A percentile compares a stretch with the other conserved stretches of the same genome.
Evolutionary conservation across 768 basidiomycete species (phyloP).

Genomic region (Boletus sp.): DNA sequence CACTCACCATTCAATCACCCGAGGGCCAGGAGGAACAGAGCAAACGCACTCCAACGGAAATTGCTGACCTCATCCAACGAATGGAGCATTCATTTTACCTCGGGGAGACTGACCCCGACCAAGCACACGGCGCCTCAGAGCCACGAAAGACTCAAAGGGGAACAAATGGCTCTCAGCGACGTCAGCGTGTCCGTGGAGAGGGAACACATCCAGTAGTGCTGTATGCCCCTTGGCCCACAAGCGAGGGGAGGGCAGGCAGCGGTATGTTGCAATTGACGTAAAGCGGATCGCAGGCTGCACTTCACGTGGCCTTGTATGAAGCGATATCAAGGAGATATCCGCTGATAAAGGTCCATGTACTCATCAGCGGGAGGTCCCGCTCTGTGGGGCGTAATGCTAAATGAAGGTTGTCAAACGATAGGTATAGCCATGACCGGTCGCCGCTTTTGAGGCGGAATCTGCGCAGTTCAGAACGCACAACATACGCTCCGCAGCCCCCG

Average conservation of each 20-base stretch:
- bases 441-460: neutral
- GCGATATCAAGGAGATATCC: slow-evolving; percentile 27
- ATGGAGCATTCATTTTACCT: slow-evolving; percentile 20
- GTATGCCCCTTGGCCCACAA: slow-evolving; percentile 28
- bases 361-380: neutral
- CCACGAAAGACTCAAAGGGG: slow-evolving; percentile 12
- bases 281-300: slow-evolving; percentile 20
- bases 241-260: slow-evolving; percentile 29
- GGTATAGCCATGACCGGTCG: neutral
- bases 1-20: slow-evolving; percentile 11
- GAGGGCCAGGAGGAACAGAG: slow-evolving; percentile 6
- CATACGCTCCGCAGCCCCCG: slow-evolving; percentile 8
- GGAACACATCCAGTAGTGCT: slow-evolving; percentile 9
- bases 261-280: slow-evolving; percentile 31
- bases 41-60: slow-evolving; percentile 22
- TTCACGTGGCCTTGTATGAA: slow-evolving; percentile 15
- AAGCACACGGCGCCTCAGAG: slow-evolving; percentile 10
- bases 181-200: slow-evolving; percentile 30
- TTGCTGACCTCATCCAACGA: slow-evolving; percentile 18
- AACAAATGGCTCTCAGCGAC: slow-evolving; percentile 13
- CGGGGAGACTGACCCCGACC: slow-evolving; percentile 3
- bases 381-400: neutral
- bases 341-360: slow-evolving; percentile 29
- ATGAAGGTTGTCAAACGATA: neutral
- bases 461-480: slow-evolving; percentile 3